Evolutionary conservation across 2,329 filamentous ascomycete genomes (phyloP).

Genomic region (Aureobasidium namibiae): DNA sequence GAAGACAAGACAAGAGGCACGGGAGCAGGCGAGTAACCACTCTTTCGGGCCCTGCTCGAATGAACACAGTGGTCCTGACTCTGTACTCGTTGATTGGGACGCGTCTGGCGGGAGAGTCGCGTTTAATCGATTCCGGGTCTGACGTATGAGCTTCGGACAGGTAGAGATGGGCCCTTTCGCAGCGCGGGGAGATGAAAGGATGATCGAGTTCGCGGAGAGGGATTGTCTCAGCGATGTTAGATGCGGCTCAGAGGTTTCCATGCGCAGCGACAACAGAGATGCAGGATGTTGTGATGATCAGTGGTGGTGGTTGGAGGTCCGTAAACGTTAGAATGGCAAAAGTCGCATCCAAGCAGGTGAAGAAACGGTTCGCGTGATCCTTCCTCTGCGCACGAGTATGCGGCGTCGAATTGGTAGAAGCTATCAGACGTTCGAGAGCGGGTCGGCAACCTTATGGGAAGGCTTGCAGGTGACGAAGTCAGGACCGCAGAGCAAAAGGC

Average conservation of each 20-base stretch:
- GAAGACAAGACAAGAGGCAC: not conserved
- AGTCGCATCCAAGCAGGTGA: conserved; percentile 9
- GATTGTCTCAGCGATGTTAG: not conserved
- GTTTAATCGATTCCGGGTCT: conserved; percentile 8
- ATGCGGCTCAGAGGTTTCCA: conserved; percentile 10
- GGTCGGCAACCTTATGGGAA: conserved; percentile 13
- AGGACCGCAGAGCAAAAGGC: conserved; percentile 1
- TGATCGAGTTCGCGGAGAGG: not conserved
- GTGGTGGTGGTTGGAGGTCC: conserved; percentile 9
- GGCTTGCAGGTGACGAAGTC: conserved; percentile 5
- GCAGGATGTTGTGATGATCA: not conserved
- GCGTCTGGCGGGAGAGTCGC: conserved; percentile 8
- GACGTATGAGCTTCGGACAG: conserved; percentile 10
- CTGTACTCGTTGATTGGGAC: not conserved
- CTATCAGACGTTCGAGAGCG: conserved; percentile 13
- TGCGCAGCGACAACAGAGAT: conserved; percentile 7
- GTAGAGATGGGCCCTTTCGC: not conserved
- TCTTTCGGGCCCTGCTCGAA: not conserved
- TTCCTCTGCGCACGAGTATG: conserved; percentile 1
- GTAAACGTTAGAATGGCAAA: conserved; percentile 9
- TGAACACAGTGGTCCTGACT: not conserved
- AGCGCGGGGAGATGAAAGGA: not conserved
- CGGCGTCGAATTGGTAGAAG: conserved; percentile 6
- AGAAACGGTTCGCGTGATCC: conserved; percentile 13
- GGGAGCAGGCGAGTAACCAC: not conserved